These are phyloP conservation scores for Dipteronia dyeriana DNA, from an alignment of 345 rosid species.

Conservation along the genomic window DNA sequence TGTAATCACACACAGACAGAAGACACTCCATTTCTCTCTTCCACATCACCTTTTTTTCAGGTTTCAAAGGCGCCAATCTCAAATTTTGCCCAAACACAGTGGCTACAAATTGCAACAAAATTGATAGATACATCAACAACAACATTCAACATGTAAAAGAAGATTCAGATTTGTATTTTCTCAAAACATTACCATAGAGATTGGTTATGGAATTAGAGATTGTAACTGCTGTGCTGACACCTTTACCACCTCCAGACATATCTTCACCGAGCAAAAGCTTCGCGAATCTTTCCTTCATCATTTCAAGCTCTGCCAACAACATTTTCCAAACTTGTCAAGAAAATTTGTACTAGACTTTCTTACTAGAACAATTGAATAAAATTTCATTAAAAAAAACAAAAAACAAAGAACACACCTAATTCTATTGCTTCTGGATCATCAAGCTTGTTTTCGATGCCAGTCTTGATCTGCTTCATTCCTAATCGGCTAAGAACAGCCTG, in stretches of 20 bases:
- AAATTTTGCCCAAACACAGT: conserved; percentile 88
- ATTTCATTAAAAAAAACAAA: background rate
- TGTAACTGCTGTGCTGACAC: conserved; percentile 85
- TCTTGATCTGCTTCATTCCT: conserved; percentile 39
- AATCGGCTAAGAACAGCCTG: conserved; percentile 27
- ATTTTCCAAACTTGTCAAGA: background rate
- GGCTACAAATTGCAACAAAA: conserved; percentile 44
- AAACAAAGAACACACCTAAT: conserved; percentile 51
- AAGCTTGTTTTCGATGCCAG: conserved; percentile 34
- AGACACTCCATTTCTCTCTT: conserved; percentile 91
- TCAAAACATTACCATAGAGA: conserved; percentile 67
- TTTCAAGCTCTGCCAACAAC: conserved; percentile 57
- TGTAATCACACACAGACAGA: conserved; percentile 79
- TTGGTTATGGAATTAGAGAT: conserved; percentile 93
- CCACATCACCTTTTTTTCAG: conserved; percentile 85
- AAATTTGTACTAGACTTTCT: background rate
- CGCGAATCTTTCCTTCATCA: conserved; percentile 90
- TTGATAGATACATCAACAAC: background rate
- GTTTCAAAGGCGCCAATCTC: conserved; percentile 77
- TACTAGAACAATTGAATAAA: background rate
- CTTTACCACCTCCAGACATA: conserved; percentile 97
- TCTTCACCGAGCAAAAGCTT: conserved; percentile 95
- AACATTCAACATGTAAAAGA: background rate
- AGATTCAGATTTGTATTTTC: background rate
- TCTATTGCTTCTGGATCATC: conserved; percentile 49